Conservation (phyloP, 140 eudicot species). For the Stevia rebaudiana region DNA sequence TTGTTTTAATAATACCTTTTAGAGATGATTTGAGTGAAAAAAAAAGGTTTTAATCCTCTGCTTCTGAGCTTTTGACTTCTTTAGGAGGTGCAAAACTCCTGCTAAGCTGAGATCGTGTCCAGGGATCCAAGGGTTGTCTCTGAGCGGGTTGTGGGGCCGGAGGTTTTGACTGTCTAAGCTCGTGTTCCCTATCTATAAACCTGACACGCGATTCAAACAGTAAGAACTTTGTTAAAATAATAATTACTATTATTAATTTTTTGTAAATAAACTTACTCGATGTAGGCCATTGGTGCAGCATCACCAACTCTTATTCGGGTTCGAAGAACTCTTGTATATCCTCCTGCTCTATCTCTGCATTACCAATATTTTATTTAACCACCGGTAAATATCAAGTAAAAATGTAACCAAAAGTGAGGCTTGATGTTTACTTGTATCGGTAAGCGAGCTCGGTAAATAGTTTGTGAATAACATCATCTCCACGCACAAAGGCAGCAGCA, state of each 20-base stretch:
- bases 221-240: background rate
- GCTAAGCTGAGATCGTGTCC: conserved; percentile 86
- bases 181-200: conserved; percentile 93
- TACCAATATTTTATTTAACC: conserved; percentile 4
- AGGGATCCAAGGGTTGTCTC: conserved; percentile 78
- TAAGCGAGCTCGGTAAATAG: conserved; percentile 89
- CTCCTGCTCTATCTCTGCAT: conserved; percentile 91
- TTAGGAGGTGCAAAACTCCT: conserved; percentile 85
- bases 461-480: conserved; percentile 95
- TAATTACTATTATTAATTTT: no score
- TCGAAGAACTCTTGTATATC: conserved; percentile 88
- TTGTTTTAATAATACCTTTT: conserved; percentile 1
- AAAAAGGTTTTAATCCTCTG: conserved; percentile 40
- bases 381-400: conserved; percentile 8
- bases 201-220: conserved; percentile 25
- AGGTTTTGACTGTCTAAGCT: conserved; percentile 93
- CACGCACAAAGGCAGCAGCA: conserved; percentile 95
- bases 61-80: conserved; percentile 58
- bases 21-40: conserved; percentile 9
- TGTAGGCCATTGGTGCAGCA: conserved; percentile 98
- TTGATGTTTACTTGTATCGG: conserved; percentile 67
- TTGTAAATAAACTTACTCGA: conserved; percentile 53
- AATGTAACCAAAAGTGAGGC: conserved; percentile 10
- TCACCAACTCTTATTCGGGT: conserved; percentile 97
- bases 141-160: conserved; percentile 78